A percentile compares a stretch with the other conserved stretches of the same genome.
phyloP scores from a whole-genome alignment of 2,329 filamentous ascomycete genomes.

The Claviceps pazoutovae region DNA sequence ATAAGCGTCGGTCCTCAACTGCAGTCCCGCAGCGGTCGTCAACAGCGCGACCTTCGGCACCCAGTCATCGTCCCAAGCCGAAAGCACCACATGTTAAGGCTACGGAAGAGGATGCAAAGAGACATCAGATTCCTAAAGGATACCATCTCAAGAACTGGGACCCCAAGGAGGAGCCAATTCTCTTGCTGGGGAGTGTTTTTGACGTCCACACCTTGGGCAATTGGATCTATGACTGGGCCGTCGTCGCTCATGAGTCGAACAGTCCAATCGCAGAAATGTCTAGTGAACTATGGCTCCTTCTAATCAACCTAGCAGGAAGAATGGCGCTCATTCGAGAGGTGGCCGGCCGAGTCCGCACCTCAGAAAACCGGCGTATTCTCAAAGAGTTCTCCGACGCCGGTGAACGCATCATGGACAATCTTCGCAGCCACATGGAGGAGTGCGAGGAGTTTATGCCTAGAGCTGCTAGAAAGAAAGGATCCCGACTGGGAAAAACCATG shows the following conservation, averaged over 20 bases:
- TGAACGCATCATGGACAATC: constrained; percentile 71
- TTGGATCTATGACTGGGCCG: constrained; percentile 99
- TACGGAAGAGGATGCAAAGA: constrained; percentile 44
- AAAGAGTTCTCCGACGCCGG: constrained; percentile 85
- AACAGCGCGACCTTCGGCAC: constrained; percentile 32
- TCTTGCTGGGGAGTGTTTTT: constrained; percentile 88
- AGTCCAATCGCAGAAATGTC: constrained; percentile 83
- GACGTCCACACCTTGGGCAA: constrained; percentile 95
- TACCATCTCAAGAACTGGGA: constrained; percentile 99
- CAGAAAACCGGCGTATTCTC: constrained; percentile 65
- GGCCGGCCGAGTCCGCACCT: constrained; percentile 54
- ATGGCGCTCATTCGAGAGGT: constrained; percentile 79
- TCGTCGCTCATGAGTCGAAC: constrained; percentile 70
- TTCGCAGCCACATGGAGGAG: constrained; percentile 73
- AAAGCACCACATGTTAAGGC: constrained; percentile 30
- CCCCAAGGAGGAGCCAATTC: constrained; percentile 81
- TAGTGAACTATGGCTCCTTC: constrained; percentile 84
- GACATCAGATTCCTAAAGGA: constrained; percentile 67
- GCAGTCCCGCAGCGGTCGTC: constrained; percentile 37
- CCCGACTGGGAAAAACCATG: constrained; percentile 69
- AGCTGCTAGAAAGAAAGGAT: constrained; percentile 60
- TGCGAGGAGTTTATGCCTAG: constrained; percentile 95
- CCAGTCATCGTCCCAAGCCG: constrained; percentile 15
- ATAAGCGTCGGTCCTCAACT: constrained; percentile 34
- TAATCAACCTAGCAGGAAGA: constrained; percentile 89